Evolutionary conservation across 2,329 filamentous ascomycete species (phyloP), one percentile per base, ranked within the genome.

Genomic region (Colletotrichum chlorophyti): DNA sequence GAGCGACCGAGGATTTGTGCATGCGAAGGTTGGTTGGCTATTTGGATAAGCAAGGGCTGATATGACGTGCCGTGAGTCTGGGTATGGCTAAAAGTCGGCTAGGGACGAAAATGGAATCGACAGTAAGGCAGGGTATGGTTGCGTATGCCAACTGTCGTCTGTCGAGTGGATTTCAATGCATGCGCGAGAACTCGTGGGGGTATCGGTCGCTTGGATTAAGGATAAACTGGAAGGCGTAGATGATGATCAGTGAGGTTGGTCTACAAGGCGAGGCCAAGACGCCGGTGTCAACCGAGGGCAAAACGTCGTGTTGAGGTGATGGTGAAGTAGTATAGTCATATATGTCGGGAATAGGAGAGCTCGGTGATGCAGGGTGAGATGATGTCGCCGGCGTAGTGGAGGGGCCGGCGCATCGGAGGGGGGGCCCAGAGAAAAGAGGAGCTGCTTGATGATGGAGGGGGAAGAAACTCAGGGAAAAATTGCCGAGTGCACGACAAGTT

Each of bases 391-490:
- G 45, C 38, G 57, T 51, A 50, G 43, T 55, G 43, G 55, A 59
- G 57, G 55, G 57, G 57, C 57, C 51, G 57, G 57, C 57, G 57
- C 57, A 59, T 59, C 42, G 46, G 46, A 27, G n/a, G n/a, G n/a
- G 49, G 49, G 38, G 31, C 37, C 42, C 29, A 48, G 38, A n/a
- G n/a, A 58, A 59, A 59, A 59, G 51, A 59, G 57, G 57, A 59
- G 57, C 43, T 59, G 51, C 48, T 55, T 55, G 51, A 57, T 40
- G 35, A 50, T 50, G 51, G 51, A 49, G 42, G 51, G 50, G 54
- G 42, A n/a, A n/a, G n/a, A n/a, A n/a, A n/a, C n/a, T n/a, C n/a
- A n/a, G n/a, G n/a, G n/a, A n/a, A n/a, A n/a, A n/a, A n/a, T n/a
- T n/a, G n/a, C n/a, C n/a, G n/a, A n/a, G n/a, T n/a, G n/a, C n/a